Evolutionary conservation across 805 yeast species (phyloP).

Genomic region (Saccharomycopsis capsularis): DNA sequence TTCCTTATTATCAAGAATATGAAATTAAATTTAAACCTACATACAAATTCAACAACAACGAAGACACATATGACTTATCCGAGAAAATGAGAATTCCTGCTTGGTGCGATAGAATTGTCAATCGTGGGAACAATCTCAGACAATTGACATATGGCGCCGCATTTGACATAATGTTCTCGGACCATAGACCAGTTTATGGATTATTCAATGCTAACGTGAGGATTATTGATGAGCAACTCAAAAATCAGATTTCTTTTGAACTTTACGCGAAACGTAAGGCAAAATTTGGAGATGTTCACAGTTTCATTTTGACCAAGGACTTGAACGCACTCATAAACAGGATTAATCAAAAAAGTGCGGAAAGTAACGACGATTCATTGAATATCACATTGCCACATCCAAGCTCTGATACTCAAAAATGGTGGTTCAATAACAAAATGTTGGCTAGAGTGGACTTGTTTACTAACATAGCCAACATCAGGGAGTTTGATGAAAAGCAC

Average conservation of each 20-base stretch:
- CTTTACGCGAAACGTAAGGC: slow-evolving; percentile 48
- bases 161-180: slow-evolving; percentile 60
- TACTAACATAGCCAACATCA: slow-evolving; percentile 1
- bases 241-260: slow-evolving; percentile 43
- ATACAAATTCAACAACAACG: slow-evolving; percentile 87
- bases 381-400: slow-evolving; percentile 69
- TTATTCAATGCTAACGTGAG: slow-evolving; percentile 56
- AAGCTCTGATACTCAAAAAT: slow-evolving; percentile 68
- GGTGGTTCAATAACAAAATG: slow-evolving; percentile 87
- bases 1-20: slow-evolving; percentile 77
- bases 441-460: slow-evolving; percentile 55
- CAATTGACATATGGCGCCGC: slow-evolving; percentile 57
- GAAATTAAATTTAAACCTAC: slow-evolving; percentile 83
- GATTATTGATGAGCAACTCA: slow-evolving; percentile 53
- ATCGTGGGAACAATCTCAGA: slow-evolving; percentile 50
- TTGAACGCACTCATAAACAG: slow-evolving; percentile 20
- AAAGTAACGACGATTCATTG: slow-evolving; percentile 23
- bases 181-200: slow-evolving; percentile 86
- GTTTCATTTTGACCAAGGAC: slow-evolving; percentile 15
- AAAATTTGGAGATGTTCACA: slow-evolving; percentile 39
- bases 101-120: slow-evolving; percentile 91
- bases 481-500: slow-evolving; percentile 4
- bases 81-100: slow-evolving; percentile 94
- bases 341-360: slow-evolving; percentile 24
- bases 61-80: slow-evolving; percentile 74